Evolutionary conservation across 768 basidiomycete genomes (phyloP).

Genomic region (Galerina marginata): DNA sequence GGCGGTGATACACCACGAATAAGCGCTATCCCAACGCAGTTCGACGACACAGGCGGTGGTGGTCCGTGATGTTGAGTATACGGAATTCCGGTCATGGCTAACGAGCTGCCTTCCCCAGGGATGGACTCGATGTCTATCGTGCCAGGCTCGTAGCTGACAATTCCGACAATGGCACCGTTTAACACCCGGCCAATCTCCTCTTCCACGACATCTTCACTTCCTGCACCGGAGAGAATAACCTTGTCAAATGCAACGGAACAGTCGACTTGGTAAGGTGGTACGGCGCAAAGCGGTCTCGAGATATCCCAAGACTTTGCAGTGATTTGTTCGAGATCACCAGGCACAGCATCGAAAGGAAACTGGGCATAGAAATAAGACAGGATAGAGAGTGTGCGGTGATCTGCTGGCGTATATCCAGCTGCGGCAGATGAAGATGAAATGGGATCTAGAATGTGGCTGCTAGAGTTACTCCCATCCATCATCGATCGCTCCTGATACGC

Average conservation of each 20-base stretch:
- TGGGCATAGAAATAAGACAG: slow-evolving; percentile 80
- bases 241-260: slow-evolving; percentile 59
- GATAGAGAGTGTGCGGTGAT: slow-evolving; percentile 71
- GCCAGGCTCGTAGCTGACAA: slow-evolving; percentile 60
- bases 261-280: slow-evolving; percentile 75
- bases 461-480: slow-evolving; percentile 15
- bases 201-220: slow-evolving; percentile 77
- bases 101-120: neutral
- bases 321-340: slow-evolving; percentile 33
- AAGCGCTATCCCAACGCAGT: slow-evolving; percentile 78
- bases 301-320: slow-evolving; percentile 68
- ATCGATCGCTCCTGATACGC: slow-evolving; percentile 17
- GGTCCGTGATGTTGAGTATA: slow-evolving; percentile 62
- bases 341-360: slow-evolving; percentile 28
- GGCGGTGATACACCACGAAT: slow-evolving; percentile 57
- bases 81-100: slow-evolving; percentile 37
- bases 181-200: slow-evolving; percentile 74
- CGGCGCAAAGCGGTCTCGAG: slow-evolving; percentile 66
- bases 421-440: slow-evolving; percentile 48
- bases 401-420: slow-evolving; percentile 58
- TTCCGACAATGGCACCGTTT: slow-evolving; percentile 81
- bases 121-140: slow-evolving; percentile 36
- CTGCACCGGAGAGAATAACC: slow-evolving; percentile 73
- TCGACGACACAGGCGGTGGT: slow-evolving; percentile 65
- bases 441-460: slow-evolving; percentile 52